Base-by-base conservation (phyloP, 2,329 filamentous ascomycete genomes). In the Paracoccidioides lutzii region DNA sequence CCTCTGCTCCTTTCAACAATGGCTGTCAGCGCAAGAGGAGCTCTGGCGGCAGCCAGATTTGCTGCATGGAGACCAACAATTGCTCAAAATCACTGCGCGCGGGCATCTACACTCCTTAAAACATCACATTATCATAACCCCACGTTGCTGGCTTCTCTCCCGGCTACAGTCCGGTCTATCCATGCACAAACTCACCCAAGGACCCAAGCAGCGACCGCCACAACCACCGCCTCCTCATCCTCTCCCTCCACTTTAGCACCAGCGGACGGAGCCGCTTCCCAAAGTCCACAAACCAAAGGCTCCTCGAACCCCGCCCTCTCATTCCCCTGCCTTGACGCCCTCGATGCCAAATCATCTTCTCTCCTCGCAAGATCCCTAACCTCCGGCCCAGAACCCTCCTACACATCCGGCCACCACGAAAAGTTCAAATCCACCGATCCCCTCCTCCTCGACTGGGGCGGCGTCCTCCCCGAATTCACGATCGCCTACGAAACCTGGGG, bases 401-500 rank as follows among this genome's bases (percentile, higher is more conserved):
- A 98, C 71, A 96, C 91, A 0, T 85, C 87, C 48, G 93, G 93
- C 56, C 83, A 82, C n/a, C 90, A 93, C 53, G 80, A 87, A 61
- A 79, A 75, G 35, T 96, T 87, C 71, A 84, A 83, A 67, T 93
- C 85, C 63, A 65, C 78, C 6, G 78, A 88, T 28, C 84, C 90
- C 0, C 75, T 97, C 14, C 76, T 90, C 3, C 82, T 97, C 32
- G 93, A 98, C 73, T 97, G 94, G 88, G 93, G 93, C 58, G 93
- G 93, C 54, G 81, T 90, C n/a, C 74, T 98, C 40, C 87, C 85
- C 14, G 83, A 90, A 63, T 97, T 95, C 67, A 82, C 90, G 63
- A 81, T 97, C 58, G 91, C 91, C 33, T 96, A 95, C 70, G 91
- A 97, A 71, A 85, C 88, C 0, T 97, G 91, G 91, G 91, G 91